Conservation (phyloP, 179 eudicot species). For the Silene noctiflora region DNA sequence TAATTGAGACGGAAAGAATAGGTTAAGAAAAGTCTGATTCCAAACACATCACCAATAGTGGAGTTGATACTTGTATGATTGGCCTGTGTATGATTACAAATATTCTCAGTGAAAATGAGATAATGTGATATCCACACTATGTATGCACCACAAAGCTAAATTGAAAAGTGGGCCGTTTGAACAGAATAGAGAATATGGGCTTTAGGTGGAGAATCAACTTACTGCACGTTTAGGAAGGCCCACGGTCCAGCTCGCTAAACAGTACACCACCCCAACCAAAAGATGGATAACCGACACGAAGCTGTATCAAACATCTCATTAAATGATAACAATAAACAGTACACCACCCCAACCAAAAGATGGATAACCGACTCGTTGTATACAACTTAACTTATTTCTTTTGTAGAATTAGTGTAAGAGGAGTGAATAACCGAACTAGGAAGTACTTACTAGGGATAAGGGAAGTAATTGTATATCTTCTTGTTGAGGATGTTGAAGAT, state of each 20-base stretch:
- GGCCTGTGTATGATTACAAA: not conserved
- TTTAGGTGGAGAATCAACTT: constrained; percentile 36
- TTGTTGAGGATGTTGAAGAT: constrained; percentile 97
- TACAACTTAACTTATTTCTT: no score
- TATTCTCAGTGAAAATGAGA: not conserved
- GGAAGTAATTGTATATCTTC: constrained; percentile 98
- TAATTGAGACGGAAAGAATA: no score
- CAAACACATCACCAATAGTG: not conserved
- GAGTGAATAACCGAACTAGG: not conserved
- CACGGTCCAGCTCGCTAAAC: constrained; percentile 81
- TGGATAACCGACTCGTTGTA: no score
- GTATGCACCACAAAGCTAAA: not conserved
- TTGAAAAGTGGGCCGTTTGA: not conserved
- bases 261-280: constrained; percentile 78
- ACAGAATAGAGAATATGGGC: constrained; percentile 11
- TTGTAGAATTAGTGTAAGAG: not conserved
- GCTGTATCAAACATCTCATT: constrained; percentile 44
- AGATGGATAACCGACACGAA: constrained; percentile 91
- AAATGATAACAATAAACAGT: no score
- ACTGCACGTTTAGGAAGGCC: constrained; percentile 99
- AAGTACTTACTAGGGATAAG: constrained; percentile 83
- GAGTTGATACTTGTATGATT: constrained; percentile 5
- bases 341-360: no score
- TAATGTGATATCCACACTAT: not conserved
- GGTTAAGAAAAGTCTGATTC: no score